phyloP scores from a whole-genome alignment of 306 rosid genomes.

The Fragaria ananassa region DNA sequence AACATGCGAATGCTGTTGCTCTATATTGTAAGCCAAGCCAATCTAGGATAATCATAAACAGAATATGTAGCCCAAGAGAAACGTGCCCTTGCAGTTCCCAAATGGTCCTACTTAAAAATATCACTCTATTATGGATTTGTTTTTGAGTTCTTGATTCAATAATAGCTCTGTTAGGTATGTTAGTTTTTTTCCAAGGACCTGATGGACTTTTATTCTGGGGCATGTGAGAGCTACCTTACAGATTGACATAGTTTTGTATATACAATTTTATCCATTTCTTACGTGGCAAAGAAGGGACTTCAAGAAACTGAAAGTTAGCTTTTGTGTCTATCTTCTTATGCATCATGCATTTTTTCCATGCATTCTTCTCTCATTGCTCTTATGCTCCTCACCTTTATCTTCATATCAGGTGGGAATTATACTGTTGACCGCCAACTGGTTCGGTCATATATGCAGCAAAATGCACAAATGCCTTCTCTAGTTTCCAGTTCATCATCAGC shows the following conservation, averaged over 20 bases:
- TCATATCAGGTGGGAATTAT: conserved; percentile 39
- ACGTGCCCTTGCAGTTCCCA: neutral
- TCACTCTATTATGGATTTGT: neutral
- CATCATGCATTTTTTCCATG: neutral
- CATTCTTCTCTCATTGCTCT: conserved; percentile 3
- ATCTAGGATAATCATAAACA: neutral
- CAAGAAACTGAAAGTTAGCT: neutral
- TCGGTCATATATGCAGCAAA: conserved; percentile 35
- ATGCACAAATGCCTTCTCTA: conserved; percentile 25
- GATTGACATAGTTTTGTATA: neutral
- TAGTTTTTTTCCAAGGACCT: neutral
- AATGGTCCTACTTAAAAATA: neutral
- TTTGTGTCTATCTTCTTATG: neutral
- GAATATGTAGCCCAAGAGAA: neutral
- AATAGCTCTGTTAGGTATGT: neutral
- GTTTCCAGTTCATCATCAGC: conserved; percentile 25
- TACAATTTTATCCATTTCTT: neutral
- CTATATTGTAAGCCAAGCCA: neutral
- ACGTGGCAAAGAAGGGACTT: neutral
- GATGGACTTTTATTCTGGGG: neutral
- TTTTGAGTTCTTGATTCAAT: neutral
- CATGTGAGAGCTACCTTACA: neutral
- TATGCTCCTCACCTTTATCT: neutral
- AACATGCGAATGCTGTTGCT: neutral
- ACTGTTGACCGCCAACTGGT: conserved; percentile 30